Evolutionary conservation across 2,329 filamentous ascomycete species (phyloP), one percentile per base, ranked within the genome.

Genomic region (Teratosphaeria epicoccoides): DNA sequence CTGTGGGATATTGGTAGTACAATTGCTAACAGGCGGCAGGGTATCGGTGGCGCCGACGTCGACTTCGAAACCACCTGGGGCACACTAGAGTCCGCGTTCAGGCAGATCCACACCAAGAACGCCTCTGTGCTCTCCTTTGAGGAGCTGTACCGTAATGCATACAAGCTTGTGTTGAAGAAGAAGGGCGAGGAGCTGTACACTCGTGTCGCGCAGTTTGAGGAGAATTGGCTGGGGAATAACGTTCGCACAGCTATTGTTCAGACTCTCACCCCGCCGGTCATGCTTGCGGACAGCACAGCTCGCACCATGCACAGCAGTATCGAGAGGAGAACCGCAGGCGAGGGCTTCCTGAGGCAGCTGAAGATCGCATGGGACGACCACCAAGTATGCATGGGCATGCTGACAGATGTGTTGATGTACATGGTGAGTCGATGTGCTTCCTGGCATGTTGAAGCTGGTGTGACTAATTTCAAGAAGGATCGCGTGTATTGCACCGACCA

Each of bases 301-400:
- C 44, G 44, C 23, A 67, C 66, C 23, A 55, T 64, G 2, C 78
- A 81, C 2, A 86, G 87, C n/a, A 76, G 81, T 14, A 86, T 86
- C 60, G 89, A 96, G 71, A 81, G 87, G 51, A 78, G 87, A 46
- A 79, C 84, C 43, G 84, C 86, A 29, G 90, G 90, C 46, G 89
- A 95, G 69, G 83, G 79, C 63, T 94, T 97, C 58, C 70, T 98
- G 53, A 81, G 80, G 51, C 84, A 82, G 0, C 69, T 97, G 12
- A 85, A 85, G 60, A 77, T 83, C 52, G 82, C 84, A 2, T 98
- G 90, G 88, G 82, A 89, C 55, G 86, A 94, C 56, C 90, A 98
- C 65, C 87, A 90, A 65, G 80, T 87, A 52, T 90, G 87, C 44
- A 95, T 95, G 87, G 89, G 88, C 65, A 97, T 97, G 91, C 84